Evolutionary conservation across 495 filamentous ascomycete genomes (phyloP).

Genomic region (Pyrenula aspistea): DNA sequence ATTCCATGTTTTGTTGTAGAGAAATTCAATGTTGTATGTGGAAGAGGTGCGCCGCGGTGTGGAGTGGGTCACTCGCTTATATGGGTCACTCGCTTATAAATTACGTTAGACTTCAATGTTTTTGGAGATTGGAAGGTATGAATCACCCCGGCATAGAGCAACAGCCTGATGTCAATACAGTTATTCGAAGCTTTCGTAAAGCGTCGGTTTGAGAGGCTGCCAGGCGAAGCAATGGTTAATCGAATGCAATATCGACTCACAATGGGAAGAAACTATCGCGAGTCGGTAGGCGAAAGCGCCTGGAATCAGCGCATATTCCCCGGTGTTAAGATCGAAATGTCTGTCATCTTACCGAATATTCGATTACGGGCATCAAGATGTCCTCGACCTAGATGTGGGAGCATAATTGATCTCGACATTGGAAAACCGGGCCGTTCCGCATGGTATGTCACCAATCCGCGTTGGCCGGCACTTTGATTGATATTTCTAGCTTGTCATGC

Average conservation of each 20-base stretch:
- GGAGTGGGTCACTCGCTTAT: not conserved
- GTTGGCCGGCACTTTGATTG: not conserved
- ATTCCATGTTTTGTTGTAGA: constrained; percentile 10
- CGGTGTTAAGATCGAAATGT: not conserved
- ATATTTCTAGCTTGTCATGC: not conserved
- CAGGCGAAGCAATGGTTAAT: not conserved
- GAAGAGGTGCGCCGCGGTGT: not conserved
- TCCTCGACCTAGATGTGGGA: not conserved
- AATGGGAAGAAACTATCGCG: not conserved
- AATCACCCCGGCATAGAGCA: not conserved
- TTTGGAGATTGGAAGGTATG: not conserved
- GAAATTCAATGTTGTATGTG: constrained; percentile 1
- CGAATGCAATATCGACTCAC: not conserved
- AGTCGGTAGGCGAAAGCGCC: not conserved
- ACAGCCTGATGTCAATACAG: not conserved
- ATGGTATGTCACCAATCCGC: not conserved
- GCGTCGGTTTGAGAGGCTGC: not conserved
- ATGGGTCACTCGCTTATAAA: not conserved
- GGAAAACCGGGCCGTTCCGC: not conserved
- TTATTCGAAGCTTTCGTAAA: not conserved
- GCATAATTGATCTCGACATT: not conserved
- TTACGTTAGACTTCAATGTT: not conserved
- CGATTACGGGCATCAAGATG: not conserved
- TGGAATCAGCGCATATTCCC: not conserved
- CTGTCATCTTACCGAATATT: not conserved